Evolutionary conservation across 345 rosid genomes (phyloP), one percentile per base, ranked within the genome.

Genomic region (Passiflora organensis): DNA sequence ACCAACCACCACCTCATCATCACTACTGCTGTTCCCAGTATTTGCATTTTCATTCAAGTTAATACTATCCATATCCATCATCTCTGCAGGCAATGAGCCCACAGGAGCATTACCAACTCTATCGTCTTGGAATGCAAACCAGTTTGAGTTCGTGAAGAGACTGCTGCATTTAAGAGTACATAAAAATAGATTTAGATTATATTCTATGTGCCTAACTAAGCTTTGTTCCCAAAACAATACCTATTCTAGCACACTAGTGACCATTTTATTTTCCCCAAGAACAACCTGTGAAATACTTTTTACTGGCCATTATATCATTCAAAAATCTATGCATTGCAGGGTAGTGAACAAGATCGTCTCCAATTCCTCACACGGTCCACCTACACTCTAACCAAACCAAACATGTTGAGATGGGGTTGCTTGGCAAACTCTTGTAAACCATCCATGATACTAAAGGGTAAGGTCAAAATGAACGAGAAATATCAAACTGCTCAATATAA

Each of bases 71-170:
- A 93, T 91, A 39, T 84, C 94, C 99, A 93, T 81, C 76, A 80
- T 67, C 65, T 79, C 95, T 0, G 75, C 47, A 23, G 87, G 74
- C 6, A 86, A 76, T 12, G 70, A 65, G 47, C 84, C 78, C 17
- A 62, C 57, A 56, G 84, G 74, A 56, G 83, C 81, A 58, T 66
- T 64, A 55, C 74, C 84, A 36, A 73, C 61, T 65, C 84, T 80
- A 14, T 89, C 85, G 12, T 89, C 96, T 83, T 86, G 89, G 76
- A 83, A 94, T 13, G 97, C 88, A 75, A 93, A 93, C 99, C 99
- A 93, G 72, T 94, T 73, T 53, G 99, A 86, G 65, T 87, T 87
- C 63, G 96, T 87, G 77, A 94, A 91, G 39, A 89, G 76, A 69
- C 88, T 89, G 80, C 81, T 51, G 78, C 81, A 65, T 28, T n/a